A percentile compares a stretch with the other conserved stretches of the same genome.
Conservation (phyloP, 176 grass and related monocot species). For the Phoenix roebelenii region DNA sequence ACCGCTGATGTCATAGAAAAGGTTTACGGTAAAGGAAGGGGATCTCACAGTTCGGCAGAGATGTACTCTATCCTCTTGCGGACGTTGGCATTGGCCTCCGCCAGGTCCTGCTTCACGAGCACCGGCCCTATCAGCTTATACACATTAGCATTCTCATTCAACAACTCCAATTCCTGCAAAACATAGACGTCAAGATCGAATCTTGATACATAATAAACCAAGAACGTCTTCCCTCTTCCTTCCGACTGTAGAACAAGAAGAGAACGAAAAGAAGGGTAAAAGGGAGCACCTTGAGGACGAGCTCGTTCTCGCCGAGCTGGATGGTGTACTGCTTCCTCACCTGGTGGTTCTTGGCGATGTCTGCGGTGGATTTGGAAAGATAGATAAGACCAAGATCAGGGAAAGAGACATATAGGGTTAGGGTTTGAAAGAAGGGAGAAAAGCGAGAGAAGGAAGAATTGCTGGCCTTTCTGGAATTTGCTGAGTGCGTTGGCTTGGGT, state of each 20-base stretch:
- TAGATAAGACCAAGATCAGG: background rate
- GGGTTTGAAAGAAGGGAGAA: constrained; percentile 9
- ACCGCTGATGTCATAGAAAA: too few species aligned
- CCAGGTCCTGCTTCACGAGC: constrained; percentile 89
- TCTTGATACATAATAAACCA: too few species aligned
- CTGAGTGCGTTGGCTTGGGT: constrained; percentile 64
- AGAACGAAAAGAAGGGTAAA: background rate
- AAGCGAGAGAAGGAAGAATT: too few species aligned
- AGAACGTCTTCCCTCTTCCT: too few species aligned
- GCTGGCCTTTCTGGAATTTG: constrained; percentile 85
- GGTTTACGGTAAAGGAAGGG: constrained; percentile 1
- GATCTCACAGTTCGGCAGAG: constrained; percentile 73
- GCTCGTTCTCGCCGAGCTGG: constrained; percentile 95
- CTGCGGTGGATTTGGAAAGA: constrained; percentile 24
- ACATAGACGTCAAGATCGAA: too few species aligned
- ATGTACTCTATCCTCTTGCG: constrained; percentile 97
- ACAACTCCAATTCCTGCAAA: constrained; percentile 71
- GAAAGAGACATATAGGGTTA: constrained; percentile 7
- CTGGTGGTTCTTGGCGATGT: constrained; percentile 95
- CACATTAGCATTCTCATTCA: constrained; percentile 67
- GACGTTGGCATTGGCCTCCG: constrained; percentile 88
- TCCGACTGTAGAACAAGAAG: too few species aligned
- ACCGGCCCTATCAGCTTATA: constrained; percentile 94
- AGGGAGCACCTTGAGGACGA: constrained; percentile 71
- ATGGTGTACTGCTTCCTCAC: constrained; percentile 99